Conservation (phyloP, 208 protist species). For the Trypanosoma cruzi region DNA sequence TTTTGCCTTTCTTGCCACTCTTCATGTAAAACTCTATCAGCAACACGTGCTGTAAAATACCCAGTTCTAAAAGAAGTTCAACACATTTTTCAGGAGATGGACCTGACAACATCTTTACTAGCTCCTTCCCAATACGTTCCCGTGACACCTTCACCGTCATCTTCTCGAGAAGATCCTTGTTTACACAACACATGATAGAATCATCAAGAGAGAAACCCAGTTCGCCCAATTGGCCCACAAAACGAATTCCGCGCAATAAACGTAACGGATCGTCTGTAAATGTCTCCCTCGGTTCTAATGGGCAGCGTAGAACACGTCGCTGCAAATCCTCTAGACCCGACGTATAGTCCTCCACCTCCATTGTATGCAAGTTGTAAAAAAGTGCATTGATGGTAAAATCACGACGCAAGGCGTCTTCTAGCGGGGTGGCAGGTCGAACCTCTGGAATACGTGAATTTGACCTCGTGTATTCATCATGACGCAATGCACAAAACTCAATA, state of each 20-base stretch:
- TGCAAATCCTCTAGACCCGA: constrained; percentile 91
- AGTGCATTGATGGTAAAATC: constrained; percentile 99
- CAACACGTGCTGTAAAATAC: constrained; percentile 66
- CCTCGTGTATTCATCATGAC: constrained; percentile 93
- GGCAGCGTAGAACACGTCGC: constrained; percentile 87
- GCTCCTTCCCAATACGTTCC: constrained; percentile 86
- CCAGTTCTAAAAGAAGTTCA: constrained; percentile 49
- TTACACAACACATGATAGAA: constrained; percentile 50
- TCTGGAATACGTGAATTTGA: constrained; percentile 91
- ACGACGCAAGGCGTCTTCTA: constrained; percentile 95
- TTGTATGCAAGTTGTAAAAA: constrained; percentile 98
- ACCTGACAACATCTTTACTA: constrained; percentile 78
- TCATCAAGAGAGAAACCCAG: constrained; percentile 85
- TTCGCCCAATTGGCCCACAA: constrained; percentile 87
- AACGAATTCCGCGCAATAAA: constrained; percentile 93
- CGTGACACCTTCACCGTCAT: constrained; percentile 83
- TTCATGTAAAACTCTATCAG: constrained; percentile 63
- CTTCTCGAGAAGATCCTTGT: constrained; percentile 48
- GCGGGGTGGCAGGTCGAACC: constrained; percentile 71
- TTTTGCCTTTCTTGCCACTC: constrained; percentile 40
- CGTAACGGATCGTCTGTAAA: constrained; percentile 95
- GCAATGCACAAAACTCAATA: constrained; percentile 98
- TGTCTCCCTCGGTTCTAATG: constrained; percentile 78
- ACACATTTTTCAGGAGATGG: constrained; percentile 62
- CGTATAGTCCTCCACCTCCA: constrained; percentile 95